phyloP scores from a whole-genome alignment of 352 stramenopile species.

The Phytopythium sindhum region DNA sequence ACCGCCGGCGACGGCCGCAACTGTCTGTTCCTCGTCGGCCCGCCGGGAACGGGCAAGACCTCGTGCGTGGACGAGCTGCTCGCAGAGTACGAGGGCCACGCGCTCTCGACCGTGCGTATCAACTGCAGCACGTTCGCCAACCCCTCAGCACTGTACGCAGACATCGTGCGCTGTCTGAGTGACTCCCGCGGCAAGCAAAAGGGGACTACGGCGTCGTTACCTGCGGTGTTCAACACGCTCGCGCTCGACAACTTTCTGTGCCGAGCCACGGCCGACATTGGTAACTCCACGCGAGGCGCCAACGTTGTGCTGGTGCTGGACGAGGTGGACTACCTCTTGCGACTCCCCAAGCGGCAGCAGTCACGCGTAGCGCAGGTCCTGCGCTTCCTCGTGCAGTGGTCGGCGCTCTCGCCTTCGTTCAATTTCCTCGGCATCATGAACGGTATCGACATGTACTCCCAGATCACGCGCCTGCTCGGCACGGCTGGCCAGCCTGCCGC shows the following conservation, averaged over 20 bases:
- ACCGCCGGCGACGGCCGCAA: neutral
- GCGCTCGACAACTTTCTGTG: slow-evolving; percentile 47
- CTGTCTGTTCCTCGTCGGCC: slow-evolving; percentile 58
- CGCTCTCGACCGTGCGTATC: slow-evolving; percentile 30
- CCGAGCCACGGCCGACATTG: neutral
- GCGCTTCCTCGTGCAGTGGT: slow-evolving; percentile 57
- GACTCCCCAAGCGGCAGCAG: slow-evolving; percentile 37
- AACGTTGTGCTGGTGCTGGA: slow-evolving; percentile 51
- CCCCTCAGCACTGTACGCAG: slow-evolving; percentile 38
- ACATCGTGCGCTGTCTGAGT: slow-evolving; percentile 29
- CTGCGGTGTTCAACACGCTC: slow-evolving; percentile 36
- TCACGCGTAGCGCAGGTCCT: slow-evolving; percentile 47
- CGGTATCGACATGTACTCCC: slow-evolving; percentile 68
- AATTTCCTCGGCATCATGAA: slow-evolving; percentile 75
- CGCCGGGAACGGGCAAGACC: slow-evolving; percentile 66
- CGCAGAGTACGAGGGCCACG: slow-evolving; percentile 17
- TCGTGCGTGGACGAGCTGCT: slow-evolving; percentile 49
- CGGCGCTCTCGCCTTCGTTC: slow-evolving; percentile 30
- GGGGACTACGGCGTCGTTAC: slow-evolving; percentile 2
- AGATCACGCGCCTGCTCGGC: slow-evolving; percentile 30
- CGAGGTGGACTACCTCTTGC: slow-evolving; percentile 63
- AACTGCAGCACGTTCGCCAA: slow-evolving; percentile 70
- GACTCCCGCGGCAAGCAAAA: slow-evolving; percentile 10
- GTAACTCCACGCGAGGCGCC: neutral
- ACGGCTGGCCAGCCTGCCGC: slow-evolving; percentile 10